Conservation (phyloP, 2,329 filamentous ascomycete species). For the Amauroascus niger region DNA sequence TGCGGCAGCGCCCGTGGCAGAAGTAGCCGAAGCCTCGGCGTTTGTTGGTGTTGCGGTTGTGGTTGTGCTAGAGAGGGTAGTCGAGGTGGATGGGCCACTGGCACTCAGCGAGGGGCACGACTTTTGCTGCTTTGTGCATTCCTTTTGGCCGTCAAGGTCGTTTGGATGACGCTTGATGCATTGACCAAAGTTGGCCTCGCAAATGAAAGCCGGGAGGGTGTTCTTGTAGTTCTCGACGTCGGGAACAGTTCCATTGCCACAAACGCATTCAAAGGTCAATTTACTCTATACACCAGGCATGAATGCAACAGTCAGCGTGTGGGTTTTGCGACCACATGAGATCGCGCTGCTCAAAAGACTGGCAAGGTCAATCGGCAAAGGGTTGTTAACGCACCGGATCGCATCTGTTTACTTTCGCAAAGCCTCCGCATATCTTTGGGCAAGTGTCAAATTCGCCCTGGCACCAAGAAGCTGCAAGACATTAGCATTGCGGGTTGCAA, state of each 20-base stretch:
- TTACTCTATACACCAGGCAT: slow-evolving; percentile 33
- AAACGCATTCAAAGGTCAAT: slow-evolving; percentile 50
- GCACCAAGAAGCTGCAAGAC: slow-evolving; percentile 46
- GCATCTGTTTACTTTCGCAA: slow-evolving; percentile 45
- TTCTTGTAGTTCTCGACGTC: slow-evolving; percentile 48
- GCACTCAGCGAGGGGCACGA: slow-evolving; percentile 41
- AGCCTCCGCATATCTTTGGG: slow-evolving; percentile 49
- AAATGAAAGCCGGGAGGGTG: slow-evolving; percentile 53
- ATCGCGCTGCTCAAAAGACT: neutral
- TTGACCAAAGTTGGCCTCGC: slow-evolving; percentile 43
- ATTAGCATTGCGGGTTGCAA: too few species aligned
- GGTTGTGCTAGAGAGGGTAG: slow-evolving; percentile 23
- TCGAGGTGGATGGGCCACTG: slow-evolving; percentile 23
- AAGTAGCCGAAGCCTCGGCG: slow-evolving; percentile 21
- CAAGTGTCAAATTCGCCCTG: slow-evolving; percentile 50
- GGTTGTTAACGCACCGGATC: slow-evolving; percentile 41
- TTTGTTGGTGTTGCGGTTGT: slow-evolving; percentile 24
- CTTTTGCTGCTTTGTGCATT: slow-evolving; percentile 40
- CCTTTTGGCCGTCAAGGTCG: slow-evolving; percentile 37
- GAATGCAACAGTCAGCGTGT: neutral
- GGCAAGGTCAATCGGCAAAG: neutral
- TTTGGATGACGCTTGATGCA: slow-evolving; percentile 41
- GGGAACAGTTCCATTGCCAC: slow-evolving; percentile 46
- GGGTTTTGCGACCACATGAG: neutral
- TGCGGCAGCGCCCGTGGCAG: slow-evolving; percentile 24